These are phyloP conservation scores for Helicosporidium sp. DNA, from an alignment of 139 green algal species.

Conservation along the genomic window DNA sequence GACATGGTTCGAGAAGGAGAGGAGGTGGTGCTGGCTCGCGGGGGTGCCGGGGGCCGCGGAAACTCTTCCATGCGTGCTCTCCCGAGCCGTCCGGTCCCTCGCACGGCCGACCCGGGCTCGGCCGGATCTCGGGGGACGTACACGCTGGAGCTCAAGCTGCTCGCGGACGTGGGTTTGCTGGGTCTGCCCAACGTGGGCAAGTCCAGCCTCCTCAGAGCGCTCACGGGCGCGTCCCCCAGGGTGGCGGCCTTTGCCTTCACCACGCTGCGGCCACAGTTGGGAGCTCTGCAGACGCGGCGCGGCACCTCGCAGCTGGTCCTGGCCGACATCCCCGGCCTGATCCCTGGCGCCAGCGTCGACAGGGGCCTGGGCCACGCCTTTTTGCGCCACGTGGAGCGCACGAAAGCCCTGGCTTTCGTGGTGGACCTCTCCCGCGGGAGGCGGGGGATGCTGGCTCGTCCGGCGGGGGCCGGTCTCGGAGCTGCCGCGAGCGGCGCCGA, in stretches of 20 bases:
- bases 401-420: constrained; percentile 29
- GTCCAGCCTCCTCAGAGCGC: constrained; percentile 42
- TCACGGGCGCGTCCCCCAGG: constrained; percentile 34
- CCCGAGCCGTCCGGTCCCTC: too few species aligned
- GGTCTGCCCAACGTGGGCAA: constrained; percentile 81
- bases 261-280: constrained; percentile 57
- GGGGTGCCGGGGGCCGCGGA: constrained; percentile 68
- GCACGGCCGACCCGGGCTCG: too few species aligned
- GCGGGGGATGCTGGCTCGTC: too few species aligned
- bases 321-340: constrained; percentile 48
- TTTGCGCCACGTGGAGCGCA: constrained; percentile 45
- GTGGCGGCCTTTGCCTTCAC: constrained; percentile 60
- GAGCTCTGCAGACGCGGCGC: constrained; percentile 15
- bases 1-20: constrained; percentile 12
- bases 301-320: constrained; percentile 10
- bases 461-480: not conserved
- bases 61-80: constrained; percentile 62
- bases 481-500: too few species aligned
- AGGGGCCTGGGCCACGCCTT: constrained; percentile 47
- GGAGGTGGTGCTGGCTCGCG: constrained; percentile 44
- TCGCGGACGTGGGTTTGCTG: constrained; percentile 89
- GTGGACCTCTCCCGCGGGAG: constrained; percentile 27
- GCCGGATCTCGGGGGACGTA: too few species aligned
- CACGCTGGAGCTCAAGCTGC: constrained; percentile 62
- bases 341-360: constrained; percentile 24